These are phyloP conservation scores for Waltergamsia citrina DNA, from an alignment of 2,329 filamentous ascomycete genomes.

Conservation along the genomic window DNA sequence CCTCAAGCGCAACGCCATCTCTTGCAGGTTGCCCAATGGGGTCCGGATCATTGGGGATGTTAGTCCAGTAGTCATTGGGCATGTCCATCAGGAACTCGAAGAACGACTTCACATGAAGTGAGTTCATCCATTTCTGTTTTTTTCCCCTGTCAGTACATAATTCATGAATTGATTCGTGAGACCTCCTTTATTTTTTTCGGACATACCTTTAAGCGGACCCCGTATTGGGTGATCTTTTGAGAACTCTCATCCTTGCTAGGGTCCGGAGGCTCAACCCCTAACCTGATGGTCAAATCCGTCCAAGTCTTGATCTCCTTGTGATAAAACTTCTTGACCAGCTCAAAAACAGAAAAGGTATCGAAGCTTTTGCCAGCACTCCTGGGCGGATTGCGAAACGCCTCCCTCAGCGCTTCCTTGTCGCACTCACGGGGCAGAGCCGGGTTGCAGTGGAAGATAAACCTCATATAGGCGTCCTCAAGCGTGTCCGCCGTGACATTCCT, in stretches of 20 bases:
- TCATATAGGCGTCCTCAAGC: slow-evolving; percentile 74
- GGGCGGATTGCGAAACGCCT: slow-evolving; percentile 69
- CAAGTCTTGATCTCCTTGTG: slow-evolving; percentile 83
- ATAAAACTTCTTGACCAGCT: slow-evolving; percentile 71
- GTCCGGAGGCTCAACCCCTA: slow-evolving; percentile 83
- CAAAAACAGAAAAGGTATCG: slow-evolving; percentile 65
- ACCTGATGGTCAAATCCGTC: slow-evolving; percentile 74
- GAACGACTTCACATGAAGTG: slow-evolving; percentile 90
- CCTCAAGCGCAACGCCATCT: slow-evolving; percentile 76
- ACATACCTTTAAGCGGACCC: slow-evolving; percentile 75
- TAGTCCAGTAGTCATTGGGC: slow-evolving; percentile 68
- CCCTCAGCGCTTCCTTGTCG: slow-evolving; percentile 62
- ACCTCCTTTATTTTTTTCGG: background rate
- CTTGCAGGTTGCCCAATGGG: slow-evolving; percentile 56
- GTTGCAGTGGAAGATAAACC: slow-evolving; percentile 87
- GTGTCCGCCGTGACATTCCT: slow-evolving; percentile 58
- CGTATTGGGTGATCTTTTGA: slow-evolving; percentile 93
- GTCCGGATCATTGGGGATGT: slow-evolving; percentile 57
- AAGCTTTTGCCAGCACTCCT: slow-evolving; percentile 85
- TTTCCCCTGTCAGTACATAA: slow-evolving; percentile 2
- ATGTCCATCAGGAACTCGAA: slow-evolving; percentile 82
- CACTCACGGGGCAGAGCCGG: slow-evolving; percentile 59
- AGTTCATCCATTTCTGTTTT: slow-evolving; percentile 82
- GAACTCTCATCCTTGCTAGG: slow-evolving; percentile 76
- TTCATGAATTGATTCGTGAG: too few relatives aligned